These are phyloP conservation scores for Globisporangium nagaii DNA, from an alignment of 352 stramenopile species.

Conservation along the genomic window DNA sequence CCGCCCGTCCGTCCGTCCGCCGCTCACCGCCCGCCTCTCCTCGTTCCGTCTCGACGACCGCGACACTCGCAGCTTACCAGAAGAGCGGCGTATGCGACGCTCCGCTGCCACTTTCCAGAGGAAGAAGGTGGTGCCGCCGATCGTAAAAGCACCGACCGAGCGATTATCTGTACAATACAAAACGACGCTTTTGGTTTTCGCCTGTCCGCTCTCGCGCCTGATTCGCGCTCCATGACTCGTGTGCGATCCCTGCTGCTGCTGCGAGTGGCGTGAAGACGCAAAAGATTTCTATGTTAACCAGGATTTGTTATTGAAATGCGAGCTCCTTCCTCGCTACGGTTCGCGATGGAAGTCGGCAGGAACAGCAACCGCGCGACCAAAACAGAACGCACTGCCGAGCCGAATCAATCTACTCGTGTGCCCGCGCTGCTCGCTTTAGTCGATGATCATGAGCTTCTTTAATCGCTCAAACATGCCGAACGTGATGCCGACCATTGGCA, in stretches of 20 bases:
- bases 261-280: too few relatives aligned
- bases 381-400: not conserved
- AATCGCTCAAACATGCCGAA: slow-evolving; percentile 95
- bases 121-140: slow-evolving; percentile 30
- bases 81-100: slow-evolving; percentile 5
- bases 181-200: slow-evolving; percentile 1
- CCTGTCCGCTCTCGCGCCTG: too few relatives aligned
- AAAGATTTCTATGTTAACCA: slow-evolving; percentile 9
- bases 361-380: too few relatives aligned
- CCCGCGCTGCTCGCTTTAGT: slow-evolving; percentile 27
- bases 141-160: slow-evolving; percentile 6
- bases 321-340: too few relatives aligned
- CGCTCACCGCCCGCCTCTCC: not conserved
- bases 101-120: slow-evolving; percentile 31
- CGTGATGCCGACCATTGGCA: slow-evolving; percentile 96
- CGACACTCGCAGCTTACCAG: too few relatives aligned
- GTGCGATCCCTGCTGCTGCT: too few relatives aligned
- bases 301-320: not conserved
- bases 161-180: slow-evolving; percentile 31
- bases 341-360: too few relatives aligned
- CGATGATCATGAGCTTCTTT: slow-evolving; percentile 86
- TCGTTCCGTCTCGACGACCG: not conserved
- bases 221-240: too few relatives aligned
- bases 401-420: not conserved
- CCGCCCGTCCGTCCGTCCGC: not conserved